Evolutionary conservation across 768 basidiomycete species (phyloP).

Genomic region (Auricularia heimuer): DNA sequence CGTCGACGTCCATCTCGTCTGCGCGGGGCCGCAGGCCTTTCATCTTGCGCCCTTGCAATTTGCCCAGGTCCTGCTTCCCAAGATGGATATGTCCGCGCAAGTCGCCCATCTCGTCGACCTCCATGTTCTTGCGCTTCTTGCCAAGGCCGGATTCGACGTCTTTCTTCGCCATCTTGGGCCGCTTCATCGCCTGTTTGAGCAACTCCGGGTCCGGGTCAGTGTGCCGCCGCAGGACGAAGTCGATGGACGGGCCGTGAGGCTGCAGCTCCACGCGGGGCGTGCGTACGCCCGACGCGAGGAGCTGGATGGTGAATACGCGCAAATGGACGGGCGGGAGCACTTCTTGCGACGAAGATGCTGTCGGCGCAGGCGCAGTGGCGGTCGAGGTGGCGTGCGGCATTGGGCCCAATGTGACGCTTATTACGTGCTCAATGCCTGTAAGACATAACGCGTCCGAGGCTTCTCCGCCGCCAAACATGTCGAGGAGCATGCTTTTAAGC

Average conservation of each 20-base stretch:
- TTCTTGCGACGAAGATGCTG: conserved; percentile 9
- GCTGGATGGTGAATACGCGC: conserved; percentile 69
- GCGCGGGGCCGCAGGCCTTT: conserved; percentile 64
- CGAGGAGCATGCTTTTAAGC: conserved; percentile 83
- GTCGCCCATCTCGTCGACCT: conserved; percentile 98
- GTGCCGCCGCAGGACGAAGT: conserved; percentile 68
- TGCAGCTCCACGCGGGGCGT: conserved; percentile 73
- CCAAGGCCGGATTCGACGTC: conserved; percentile 80
- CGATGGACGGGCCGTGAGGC: conserved; percentile 87
- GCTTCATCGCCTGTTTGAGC: conserved; percentile 68
- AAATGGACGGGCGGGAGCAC: conserved; percentile 77
- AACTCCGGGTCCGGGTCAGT: conserved; percentile 68
- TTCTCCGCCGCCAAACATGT: conserved; percentile 81
- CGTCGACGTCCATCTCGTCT: conserved; percentile 15
- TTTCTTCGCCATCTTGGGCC: conserved; percentile 81
- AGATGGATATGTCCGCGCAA: conserved; percentile 84
- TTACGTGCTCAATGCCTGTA: conserved; percentile 76
- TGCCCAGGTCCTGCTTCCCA: conserved; percentile 76
- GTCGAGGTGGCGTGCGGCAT: conserved; percentile 45
- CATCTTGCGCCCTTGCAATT: conserved; percentile 91
- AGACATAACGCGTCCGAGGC: conserved; percentile 76
- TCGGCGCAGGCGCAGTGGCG: conserved; percentile 20
- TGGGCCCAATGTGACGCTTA: conserved; percentile 69
- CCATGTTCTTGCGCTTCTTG: conserved; percentile 91
- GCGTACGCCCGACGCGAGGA: conserved; percentile 67